Percentiles rank a stretch among this genome's conserved stretches.
These are phyloP conservation scores for Yamadazyma sp. DNA, from an alignment of 805 yeast species.

Conservation along the genomic window DNA sequence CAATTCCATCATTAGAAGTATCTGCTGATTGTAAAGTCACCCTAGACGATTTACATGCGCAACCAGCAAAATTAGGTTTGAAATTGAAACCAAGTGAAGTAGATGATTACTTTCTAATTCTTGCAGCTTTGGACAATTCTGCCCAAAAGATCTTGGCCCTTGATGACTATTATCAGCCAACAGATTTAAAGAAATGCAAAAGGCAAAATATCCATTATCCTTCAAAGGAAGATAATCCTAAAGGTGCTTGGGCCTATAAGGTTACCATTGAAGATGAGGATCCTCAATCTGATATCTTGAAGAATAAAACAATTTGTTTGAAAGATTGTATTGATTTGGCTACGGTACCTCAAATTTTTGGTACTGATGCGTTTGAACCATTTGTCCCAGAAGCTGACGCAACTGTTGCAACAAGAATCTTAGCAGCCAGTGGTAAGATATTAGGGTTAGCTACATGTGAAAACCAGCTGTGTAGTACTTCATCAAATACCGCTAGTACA, in stretches of 20 bases:
- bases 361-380: slow-evolving; percentile 14
- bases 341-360: slow-evolving; percentile 14
- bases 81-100: slow-evolving; percentile 8
- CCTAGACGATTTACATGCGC: slow-evolving; percentile 11
- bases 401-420: slow-evolving; percentile 11
- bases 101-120: slow-evolving; percentile 12
- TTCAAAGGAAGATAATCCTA: slow-evolving; percentile 8
- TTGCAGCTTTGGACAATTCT: slow-evolving; percentile 14
- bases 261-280: slow-evolving; percentile 17
- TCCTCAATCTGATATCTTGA: slow-evolving; percentile 11
- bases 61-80: slow-evolving; percentile 12
- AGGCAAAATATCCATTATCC: slow-evolving; percentile 8
- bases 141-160: slow-evolving; percentile 9
- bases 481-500: slow-evolving; percentile 14
- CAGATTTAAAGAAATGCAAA: slow-evolving; percentile 9
- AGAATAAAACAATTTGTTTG: slow-evolving; percentile 12
- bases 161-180: slow-evolving; percentile 13
- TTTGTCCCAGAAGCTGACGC: slow-evolving; percentile 15
- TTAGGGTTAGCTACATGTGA: slow-evolving; percentile 16
- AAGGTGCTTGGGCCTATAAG: slow-evolving; percentile 16
- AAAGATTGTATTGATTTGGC: slow-evolving; percentile 16
- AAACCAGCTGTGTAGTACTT: slow-evolving; percentile 15
- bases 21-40: slow-evolving; percentile 12
- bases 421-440: slow-evolving; percentile 14
- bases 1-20: slow-evolving; percentile 11